These are phyloP conservation scores for Blastobotrys peoriensis DNA, from an alignment of 805 yeast genomes.

Conservation along the genomic window DNA sequence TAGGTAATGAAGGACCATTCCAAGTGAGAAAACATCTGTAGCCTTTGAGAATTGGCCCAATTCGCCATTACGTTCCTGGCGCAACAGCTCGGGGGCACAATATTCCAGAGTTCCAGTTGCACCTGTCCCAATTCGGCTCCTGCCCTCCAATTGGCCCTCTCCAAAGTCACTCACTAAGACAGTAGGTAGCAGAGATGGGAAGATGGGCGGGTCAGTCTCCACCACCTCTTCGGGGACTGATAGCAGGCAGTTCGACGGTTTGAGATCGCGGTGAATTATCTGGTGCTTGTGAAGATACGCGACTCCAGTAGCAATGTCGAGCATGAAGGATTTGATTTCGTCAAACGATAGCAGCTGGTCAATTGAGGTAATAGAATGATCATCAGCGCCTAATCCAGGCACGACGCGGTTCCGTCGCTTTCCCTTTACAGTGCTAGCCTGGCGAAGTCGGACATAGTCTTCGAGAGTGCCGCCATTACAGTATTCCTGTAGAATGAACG, in stretches of 20 bases:
- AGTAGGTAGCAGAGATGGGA: conserved; percentile 49
- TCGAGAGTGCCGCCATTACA: conserved; percentile 87
- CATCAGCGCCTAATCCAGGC: not conserved
- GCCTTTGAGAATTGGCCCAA: conserved; percentile 58
- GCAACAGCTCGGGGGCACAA: conserved; percentile 77
- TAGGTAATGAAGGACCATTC: conserved; percentile 71
- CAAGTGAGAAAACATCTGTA: conserved; percentile 78
- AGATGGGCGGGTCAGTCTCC: conserved; percentile 17
- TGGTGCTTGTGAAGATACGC: conserved; percentile 65
- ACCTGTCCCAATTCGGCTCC: conserved; percentile 61
- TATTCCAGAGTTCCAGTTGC: conserved; percentile 84
- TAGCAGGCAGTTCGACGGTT: conserved; percentile 81
- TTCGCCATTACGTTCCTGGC: conserved; percentile 26
- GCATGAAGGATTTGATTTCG: conserved; percentile 64
- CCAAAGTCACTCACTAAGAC: conserved; percentile 85
- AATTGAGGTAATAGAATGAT: not conserved
- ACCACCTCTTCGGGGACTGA: conserved; percentile 18
- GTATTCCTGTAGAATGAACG: conserved; percentile 77
- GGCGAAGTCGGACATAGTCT: conserved; percentile 40
- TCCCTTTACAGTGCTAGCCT: not conserved
- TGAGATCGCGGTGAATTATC: conserved; percentile 80
- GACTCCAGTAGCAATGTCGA: conserved; percentile 65
- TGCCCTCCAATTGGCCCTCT: conserved; percentile 74
- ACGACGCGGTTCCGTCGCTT: not conserved
- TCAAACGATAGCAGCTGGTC: conserved; percentile 36